phyloP scores from a whole-genome alignment of 495 filamentous ascomycete genomes.

The Penicillium crystallinum region DNA sequence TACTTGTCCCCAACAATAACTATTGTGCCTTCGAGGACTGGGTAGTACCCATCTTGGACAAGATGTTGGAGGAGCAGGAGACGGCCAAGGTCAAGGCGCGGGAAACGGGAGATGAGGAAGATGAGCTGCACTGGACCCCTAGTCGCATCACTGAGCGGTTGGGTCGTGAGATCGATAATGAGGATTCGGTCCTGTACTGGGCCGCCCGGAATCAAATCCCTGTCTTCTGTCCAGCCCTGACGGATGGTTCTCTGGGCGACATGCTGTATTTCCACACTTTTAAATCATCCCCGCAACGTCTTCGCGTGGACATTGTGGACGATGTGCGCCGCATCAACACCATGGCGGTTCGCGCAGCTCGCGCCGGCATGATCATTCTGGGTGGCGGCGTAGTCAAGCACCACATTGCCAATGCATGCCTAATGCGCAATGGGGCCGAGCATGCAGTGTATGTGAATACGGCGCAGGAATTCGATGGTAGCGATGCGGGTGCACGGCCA shows the following conservation, averaged over 20 bases:
- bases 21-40: slow-evolving; percentile 98
- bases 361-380: slow-evolving; percentile 88
- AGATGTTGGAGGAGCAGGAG: slow-evolving; percentile 91
- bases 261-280: slow-evolving; percentile 98
- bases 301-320: slow-evolving; percentile 81
- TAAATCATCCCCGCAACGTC: slow-evolving; percentile 69
- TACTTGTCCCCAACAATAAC: slow-evolving; percentile 94
- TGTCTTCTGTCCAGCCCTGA: slow-evolving; percentile 92
- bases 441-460: slow-evolving; percentile 97
- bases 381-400: slow-evolving; percentile 94
- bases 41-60: slow-evolving; percentile 85
- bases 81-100: slow-evolving; percentile 47
- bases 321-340: slow-evolving; percentile 89
- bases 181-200: slow-evolving; percentile 88
- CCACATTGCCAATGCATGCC: slow-evolving; percentile 92
- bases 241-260: slow-evolving; percentile 89
- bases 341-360: slow-evolving; percentile 73
- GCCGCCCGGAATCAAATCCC: slow-evolving; percentile 90
- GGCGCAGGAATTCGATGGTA: slow-evolving; percentile 93
- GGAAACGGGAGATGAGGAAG: slow-evolving; percentile 51
- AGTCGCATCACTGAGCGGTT: slow-evolving; percentile 79
- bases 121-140: slow-evolving; percentile 83
- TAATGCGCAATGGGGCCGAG: slow-evolving; percentile 97
- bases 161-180: slow-evolving; percentile 87
- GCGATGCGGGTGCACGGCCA: slow-evolving; percentile 90